Evolutionary conservation across 2,329 filamentous ascomycete genomes (phyloP).

Genomic region (Colletotrichum aenigma): DNA sequence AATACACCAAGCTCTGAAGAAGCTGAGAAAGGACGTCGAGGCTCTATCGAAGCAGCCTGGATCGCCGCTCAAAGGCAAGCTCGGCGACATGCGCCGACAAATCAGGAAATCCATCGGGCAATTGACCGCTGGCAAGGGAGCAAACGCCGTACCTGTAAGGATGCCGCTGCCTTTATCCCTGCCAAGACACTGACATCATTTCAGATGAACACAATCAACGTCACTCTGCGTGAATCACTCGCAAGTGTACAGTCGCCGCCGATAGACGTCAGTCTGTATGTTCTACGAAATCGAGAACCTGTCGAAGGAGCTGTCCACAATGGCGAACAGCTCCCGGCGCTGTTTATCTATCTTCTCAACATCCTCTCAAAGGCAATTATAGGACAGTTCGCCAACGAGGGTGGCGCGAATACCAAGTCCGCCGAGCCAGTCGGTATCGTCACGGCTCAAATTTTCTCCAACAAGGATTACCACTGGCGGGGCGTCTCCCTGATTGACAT

Average conservation of each 20-base stretch:
- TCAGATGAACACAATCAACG: conserved; percentile 51
- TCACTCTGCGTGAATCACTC: conserved; percentile 57
- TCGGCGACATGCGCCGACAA: conserved; percentile 74
- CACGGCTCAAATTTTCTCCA: conserved; percentile 75
- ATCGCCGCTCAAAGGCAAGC: conserved; percentile 62
- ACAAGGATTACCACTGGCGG: conserved; percentile 69
- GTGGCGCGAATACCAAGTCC: conserved; percentile 64
- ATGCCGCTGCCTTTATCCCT: background rate
- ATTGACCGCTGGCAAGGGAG: conserved; percentile 67
- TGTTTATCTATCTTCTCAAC: conserved; percentile 78
- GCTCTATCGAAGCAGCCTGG: conserved; percentile 53
- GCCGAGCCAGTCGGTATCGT: conserved; percentile 84
- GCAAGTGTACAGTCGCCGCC: conserved; percentile 54
- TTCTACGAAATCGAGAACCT: conserved; percentile 49
- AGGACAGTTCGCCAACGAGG: conserved; percentile 71
- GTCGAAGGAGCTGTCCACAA: conserved; percentile 56
- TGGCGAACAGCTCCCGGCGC: conserved; percentile 60
- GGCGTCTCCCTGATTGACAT: conserved; percentile 78
- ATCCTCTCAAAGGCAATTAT: conserved; percentile 77
- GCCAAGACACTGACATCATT: conserved; percentile 4
- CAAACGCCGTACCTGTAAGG: conserved; percentile 54
- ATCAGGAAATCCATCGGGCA: conserved; percentile 78
- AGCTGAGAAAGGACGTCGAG: conserved; percentile 66
- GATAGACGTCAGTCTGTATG: conserved; percentile 60
- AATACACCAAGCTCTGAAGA: conserved; percentile 74